Conservation (phyloP, 306 rosid genomes). For the Fragaria ananassa region DNA sequence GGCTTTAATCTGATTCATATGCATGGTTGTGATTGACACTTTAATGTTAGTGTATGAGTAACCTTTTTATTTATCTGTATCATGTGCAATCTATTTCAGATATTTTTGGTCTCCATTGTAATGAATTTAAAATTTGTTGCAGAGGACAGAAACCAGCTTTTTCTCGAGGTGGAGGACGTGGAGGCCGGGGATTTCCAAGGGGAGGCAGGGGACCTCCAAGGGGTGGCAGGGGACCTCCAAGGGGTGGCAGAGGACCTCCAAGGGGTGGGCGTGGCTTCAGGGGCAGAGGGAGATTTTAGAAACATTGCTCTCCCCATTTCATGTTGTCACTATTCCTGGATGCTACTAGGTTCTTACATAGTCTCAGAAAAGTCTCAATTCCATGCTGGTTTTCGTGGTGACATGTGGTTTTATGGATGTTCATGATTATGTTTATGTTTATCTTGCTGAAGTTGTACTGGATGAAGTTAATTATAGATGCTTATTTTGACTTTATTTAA, state of each 20-base stretch:
- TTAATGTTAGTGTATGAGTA: background rate
- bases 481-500: slow-evolving; percentile 1
- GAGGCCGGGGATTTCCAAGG: slow-evolving; percentile 50
- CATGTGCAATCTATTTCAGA: background rate
- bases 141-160: slow-evolving; percentile 62
- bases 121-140: slow-evolving; percentile 25
- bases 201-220: slow-evolving; percentile 58
- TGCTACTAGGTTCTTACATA: slow-evolving; percentile 2
- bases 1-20: background rate
- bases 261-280: slow-evolving; percentile 81
- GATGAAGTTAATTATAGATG: background rate
- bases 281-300: slow-evolving; percentile 81
- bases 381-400: slow-evolving; percentile 19
- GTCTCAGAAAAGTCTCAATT: slow-evolving; percentile 7
- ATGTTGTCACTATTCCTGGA: slow-evolving; percentile 24
- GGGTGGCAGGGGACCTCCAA: slow-evolving; percentile 74
- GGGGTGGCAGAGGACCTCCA: slow-evolving; percentile 86
- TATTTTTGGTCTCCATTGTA: background rate
- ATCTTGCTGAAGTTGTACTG: slow-evolving; percentile 1
- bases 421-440: slow-evolving; percentile 15
- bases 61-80: background rate
- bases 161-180: slow-evolving; percentile 54
- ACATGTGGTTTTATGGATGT: slow-evolving; percentile 21
- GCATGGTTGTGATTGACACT: background rate
- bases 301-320: slow-evolving; percentile 26